A percentile compares a stretch with the other conserved stretches of the same genome.
phyloP scores from a whole-genome alignment of 805 yeast species.

The Candida boleticola region DNA sequence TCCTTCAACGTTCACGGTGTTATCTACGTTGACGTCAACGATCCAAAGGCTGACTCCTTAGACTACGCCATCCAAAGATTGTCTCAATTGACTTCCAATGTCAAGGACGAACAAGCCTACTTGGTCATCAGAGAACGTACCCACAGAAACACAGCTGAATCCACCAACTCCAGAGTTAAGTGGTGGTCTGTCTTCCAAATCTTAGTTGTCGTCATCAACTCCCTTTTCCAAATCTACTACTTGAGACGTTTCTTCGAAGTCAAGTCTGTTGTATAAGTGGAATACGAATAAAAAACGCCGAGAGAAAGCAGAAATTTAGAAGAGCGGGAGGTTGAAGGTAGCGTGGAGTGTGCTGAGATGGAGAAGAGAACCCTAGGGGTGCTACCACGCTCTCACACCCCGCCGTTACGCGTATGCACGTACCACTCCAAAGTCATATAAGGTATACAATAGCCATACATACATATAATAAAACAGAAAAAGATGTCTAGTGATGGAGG shows the following conservation, averaged over 20 bases:
- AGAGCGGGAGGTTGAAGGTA: too few relatives aligned
- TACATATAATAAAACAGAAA: too few relatives aligned
- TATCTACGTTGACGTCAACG: conserved; percentile 76
- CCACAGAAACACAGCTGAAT: conserved; percentile 97
- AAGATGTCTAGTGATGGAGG: too few relatives aligned
- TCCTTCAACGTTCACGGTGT: conserved; percentile 95
- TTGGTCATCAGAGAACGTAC: conserved; percentile 95
- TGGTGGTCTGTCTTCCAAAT: conserved; percentile 97
- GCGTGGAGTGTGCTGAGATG: too few relatives aligned
- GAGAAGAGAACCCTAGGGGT: too few relatives aligned
- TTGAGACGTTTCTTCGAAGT: conserved; percentile 95
- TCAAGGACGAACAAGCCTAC: conserved; percentile 89
- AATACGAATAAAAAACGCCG: neutral
- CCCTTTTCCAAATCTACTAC: conserved; percentile 90
- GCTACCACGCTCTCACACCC: too few relatives aligned
- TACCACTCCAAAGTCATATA: too few relatives aligned
- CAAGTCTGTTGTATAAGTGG: conserved; percentile 70
- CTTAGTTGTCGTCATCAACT: conserved; percentile 78
- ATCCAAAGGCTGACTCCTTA: conserved; percentile 71
- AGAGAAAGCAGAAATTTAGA: too few relatives aligned
- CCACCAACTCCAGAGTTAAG: conserved; percentile 93
- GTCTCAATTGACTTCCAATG: conserved; percentile 74
- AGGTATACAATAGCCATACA: too few relatives aligned
- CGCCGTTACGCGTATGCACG: too few relatives aligned
- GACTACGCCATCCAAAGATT: conserved; percentile 81